Evolutionary conservation across 495 filamentous ascomycete genomes (phyloP).

Genomic region (Penicillium desertorum): DNA sequence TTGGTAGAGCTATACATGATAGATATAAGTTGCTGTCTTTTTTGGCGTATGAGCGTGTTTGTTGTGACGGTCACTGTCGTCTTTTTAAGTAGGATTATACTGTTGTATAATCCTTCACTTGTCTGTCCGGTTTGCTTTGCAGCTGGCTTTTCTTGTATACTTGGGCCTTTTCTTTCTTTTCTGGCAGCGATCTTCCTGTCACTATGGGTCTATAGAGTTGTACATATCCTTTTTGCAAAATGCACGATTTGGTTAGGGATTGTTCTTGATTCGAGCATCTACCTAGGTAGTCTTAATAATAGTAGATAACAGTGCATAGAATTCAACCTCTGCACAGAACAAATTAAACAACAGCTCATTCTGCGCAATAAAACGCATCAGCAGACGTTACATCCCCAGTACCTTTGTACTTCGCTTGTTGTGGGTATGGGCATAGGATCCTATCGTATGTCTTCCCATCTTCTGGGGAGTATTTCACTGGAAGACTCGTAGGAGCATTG

Average conservation of each 20-base stretch:
- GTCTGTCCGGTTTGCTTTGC: slow-evolving; percentile 3
- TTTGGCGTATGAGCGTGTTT: slow-evolving; percentile 11
- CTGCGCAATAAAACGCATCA: background rate
- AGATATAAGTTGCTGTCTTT: slow-evolving; percentile 1
- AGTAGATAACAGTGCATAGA: background rate
- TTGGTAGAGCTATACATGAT: slow-evolving; percentile 56
- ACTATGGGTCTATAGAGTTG: slow-evolving; percentile 11
- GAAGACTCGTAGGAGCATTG: background rate
- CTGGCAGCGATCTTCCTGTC: slow-evolving; percentile 7
- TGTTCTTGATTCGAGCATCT: background rate
- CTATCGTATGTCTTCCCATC: background rate
- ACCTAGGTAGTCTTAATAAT: background rate
- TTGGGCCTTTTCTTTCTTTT: background rate
- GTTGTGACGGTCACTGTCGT: slow-evolving; percentile 6
- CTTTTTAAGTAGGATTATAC: background rate
- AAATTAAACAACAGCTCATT: background rate
- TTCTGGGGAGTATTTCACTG: background rate
- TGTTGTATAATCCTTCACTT: background rate
- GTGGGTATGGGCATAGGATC: background rate
- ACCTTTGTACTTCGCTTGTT: background rate
- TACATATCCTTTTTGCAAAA: slow-evolving; percentile 21
- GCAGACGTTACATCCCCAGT: background rate
- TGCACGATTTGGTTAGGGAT: slow-evolving; percentile 9
- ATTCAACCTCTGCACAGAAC: background rate
- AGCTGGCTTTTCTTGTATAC: slow-evolving; percentile 12